Evolutionary conservation across 2,329 filamentous ascomycete genomes (phyloP).

Genomic region (Colletotrichum eremochloae): DNA sequence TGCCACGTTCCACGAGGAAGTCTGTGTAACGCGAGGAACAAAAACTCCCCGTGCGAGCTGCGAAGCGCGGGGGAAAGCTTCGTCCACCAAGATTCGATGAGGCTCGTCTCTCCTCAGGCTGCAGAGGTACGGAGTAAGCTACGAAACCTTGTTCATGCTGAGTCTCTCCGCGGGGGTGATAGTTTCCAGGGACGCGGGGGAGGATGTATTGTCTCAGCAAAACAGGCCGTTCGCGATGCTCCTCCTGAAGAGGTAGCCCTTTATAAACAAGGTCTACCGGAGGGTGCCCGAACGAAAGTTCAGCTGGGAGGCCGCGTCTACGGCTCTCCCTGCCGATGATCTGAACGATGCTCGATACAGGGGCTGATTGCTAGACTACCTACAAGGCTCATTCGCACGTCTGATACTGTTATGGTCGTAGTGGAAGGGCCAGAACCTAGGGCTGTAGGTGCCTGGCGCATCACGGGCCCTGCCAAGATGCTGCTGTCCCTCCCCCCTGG

Average conservation of each 20-base stretch:
- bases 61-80: constrained; percentile 21
- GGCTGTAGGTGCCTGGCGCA: constrained; percentile 15
- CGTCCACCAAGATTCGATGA: constrained; percentile 6
- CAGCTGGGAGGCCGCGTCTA: neutral
- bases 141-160: constrained; percentile 8
- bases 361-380: neutral
- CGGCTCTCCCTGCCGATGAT: neutral
- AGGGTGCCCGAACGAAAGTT: constrained; percentile 6
- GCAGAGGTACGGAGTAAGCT: constrained; percentile 2
- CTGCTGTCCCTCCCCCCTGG: constrained; percentile 13
- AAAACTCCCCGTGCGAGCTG: constrained; percentile 8
- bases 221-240: constrained; percentile 2
- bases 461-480: constrained; percentile 24
- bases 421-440: neutral
- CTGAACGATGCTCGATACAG: neutral
- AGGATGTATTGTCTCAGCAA: neutral
- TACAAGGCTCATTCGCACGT: neutral
- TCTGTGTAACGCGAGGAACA: neutral
- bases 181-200: constrained; percentile 9
- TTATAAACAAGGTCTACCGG: neutral
- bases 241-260: neutral
- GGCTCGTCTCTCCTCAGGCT: constrained; percentile 2
- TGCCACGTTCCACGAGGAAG: constrained; percentile 20
- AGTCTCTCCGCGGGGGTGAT: constrained; percentile 16
- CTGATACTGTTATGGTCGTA: neutral